These are phyloP conservation scores for Cucumis hystrix DNA, from an alignment of 306 rosid species.

Conservation along the genomic window DNA sequence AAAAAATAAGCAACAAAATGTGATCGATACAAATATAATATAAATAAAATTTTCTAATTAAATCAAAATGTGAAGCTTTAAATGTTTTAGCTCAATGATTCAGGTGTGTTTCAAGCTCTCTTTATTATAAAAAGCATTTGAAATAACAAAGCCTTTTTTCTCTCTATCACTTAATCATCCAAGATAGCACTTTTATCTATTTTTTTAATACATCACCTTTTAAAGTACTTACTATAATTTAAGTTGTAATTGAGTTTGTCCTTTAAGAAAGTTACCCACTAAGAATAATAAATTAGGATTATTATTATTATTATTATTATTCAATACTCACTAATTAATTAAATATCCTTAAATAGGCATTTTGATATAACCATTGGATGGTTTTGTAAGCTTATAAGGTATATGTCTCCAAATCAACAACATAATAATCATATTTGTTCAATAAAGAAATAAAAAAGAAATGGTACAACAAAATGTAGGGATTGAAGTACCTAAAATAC, in stretches of 20 bases:
- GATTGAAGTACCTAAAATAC: too few relatives aligned
- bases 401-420: background rate
- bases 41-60: too few relatives aligned
- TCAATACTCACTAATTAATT: background rate
- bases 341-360: background rate
- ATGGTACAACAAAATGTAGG: background rate
- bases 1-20: too few relatives aligned
- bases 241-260: background rate
- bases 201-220: background rate
- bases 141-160: background rate
- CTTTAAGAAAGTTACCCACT: background rate
- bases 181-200: background rate
- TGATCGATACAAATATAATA: too few relatives aligned
- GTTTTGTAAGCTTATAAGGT: background rate
- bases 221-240: background rate
- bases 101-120: too few relatives aligned
- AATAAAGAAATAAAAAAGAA: background rate
- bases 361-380: background rate
- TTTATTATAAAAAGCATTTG: background rate
- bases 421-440: background rate
- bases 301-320: background rate
- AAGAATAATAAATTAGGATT: background rate
- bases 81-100: too few relatives aligned
- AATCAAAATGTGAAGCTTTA: too few relatives aligned
- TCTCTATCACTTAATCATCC: background rate